Evolutionary conservation across 371 early-diverging fungal genomes (phyloP).

Genomic region (Rhizomucor miehei): DNA sequence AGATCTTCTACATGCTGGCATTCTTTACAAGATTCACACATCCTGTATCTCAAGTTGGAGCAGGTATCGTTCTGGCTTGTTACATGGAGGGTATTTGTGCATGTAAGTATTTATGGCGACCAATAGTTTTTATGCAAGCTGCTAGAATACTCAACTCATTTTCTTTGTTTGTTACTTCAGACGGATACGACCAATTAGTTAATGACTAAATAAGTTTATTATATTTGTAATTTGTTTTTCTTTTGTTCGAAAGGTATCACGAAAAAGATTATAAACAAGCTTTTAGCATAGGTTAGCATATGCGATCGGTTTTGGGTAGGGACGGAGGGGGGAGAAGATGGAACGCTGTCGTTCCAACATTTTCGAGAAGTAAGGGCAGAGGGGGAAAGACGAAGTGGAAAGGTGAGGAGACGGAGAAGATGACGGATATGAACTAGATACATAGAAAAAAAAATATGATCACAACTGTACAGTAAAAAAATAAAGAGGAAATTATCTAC

Average conservation of each 20-base stretch:
- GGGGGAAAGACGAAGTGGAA: too few species aligned
- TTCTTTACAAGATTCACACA: slow-evolving; percentile 79
- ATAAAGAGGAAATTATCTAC: slow-evolving; percentile 4
- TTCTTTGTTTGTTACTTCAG: slow-evolving; percentile 11
- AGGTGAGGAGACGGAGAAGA: too few species aligned
- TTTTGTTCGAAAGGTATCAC: background rate
- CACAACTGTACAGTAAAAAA: background rate
- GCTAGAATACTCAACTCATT: too few species aligned
- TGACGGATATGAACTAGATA: too few species aligned
- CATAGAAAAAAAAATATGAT: too few species aligned
- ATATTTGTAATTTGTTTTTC: background rate
- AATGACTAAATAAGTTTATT: slow-evolving; percentile 21
- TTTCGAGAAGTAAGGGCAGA: too few species aligned
- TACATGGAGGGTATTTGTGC: slow-evolving; percentile 75
- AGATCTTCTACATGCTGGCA: slow-evolving; percentile 80
- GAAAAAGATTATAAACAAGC: background rate
- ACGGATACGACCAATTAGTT: slow-evolving; percentile 38
- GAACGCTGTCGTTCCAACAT: too few species aligned
- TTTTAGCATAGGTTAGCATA: background rate
- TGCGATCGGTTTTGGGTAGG: too few species aligned
- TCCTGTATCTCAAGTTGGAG: slow-evolving; percentile 70
- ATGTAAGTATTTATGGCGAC: slow-evolving; percentile 26
- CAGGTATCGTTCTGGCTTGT: slow-evolving; percentile 74
- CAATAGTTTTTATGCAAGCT: background rate
- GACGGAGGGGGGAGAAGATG: too few species aligned